A percentile compares a stretch with the other conserved stretches of the same genome.
These are phyloP conservation scores for Apiotrichum sp. DNA, from an alignment of 1,284 basidiomycete genomes.

Conservation along the genomic window DNA sequence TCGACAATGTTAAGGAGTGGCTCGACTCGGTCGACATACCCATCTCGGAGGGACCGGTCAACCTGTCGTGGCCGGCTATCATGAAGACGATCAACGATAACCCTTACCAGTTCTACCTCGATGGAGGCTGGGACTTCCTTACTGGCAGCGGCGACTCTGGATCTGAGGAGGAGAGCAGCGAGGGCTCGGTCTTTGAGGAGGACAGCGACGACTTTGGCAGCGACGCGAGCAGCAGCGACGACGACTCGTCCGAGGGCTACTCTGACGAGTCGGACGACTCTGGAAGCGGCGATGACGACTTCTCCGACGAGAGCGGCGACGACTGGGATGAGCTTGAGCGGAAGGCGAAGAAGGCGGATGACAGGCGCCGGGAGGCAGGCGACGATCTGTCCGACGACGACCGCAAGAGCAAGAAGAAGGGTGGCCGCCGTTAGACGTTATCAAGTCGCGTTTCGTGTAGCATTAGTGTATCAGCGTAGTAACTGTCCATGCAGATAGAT, in stretches of 20 bases:
- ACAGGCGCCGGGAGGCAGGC: slow-evolving; percentile 26
- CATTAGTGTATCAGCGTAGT: slow-evolving; percentile 2
- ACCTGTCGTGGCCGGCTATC: slow-evolving; percentile 95
- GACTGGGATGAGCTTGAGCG: slow-evolving; percentile 94
- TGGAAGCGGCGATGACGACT: slow-evolving; percentile 47
- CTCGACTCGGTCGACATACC: slow-evolving; percentile 96
- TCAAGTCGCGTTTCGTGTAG: not conserved
- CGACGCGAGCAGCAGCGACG: slow-evolving; percentile 46
- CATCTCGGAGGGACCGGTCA: slow-evolving; percentile 92
- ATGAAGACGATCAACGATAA: slow-evolving; percentile 97
- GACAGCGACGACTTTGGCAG: slow-evolving; percentile 42
- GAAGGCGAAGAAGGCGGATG: slow-evolving; percentile 60
- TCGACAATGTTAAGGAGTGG: slow-evolving; percentile 98
- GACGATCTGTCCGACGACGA: slow-evolving; percentile 36
- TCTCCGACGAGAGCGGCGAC: slow-evolving; percentile 56
- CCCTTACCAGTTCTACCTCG: slow-evolving; percentile 91
- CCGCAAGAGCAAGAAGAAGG: slow-evolving; percentile 33
- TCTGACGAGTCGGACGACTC: slow-evolving; percentile 51
- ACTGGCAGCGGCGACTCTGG: slow-evolving; percentile 63
- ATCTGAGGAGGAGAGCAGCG: slow-evolving; percentile 61
- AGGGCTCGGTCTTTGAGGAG: slow-evolving; percentile 68
- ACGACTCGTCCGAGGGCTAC: slow-evolving; percentile 51
- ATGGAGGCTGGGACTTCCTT: slow-evolving; percentile 93
- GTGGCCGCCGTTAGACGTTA: slow-evolving; percentile 9
- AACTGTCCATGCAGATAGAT: slow-evolving; percentile 1